phyloP scores from a whole-genome alignment of 2,329 filamentous ascomycete genomes.

The Xylaria polymorpha region DNA sequence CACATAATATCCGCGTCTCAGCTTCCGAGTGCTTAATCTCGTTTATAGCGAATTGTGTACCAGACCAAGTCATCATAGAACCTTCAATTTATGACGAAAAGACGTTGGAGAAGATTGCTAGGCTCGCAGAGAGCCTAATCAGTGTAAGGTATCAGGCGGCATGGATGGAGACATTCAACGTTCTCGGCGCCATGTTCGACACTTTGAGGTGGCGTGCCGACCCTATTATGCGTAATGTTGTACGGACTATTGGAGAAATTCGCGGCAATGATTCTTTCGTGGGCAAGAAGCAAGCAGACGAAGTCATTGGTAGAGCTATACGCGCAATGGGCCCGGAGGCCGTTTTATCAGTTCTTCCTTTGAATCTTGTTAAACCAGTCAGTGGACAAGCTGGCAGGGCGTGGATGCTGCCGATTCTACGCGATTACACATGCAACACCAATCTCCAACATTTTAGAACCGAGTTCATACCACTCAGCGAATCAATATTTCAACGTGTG shows the following conservation, averaged over 20 bases:
- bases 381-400: conserved; percentile 85
- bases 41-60: conserved; percentile 90
- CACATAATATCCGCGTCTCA: conserved; percentile 92
- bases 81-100: conserved; percentile 95
- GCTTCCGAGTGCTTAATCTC: conserved; percentile 95
- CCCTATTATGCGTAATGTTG: conserved; percentile 79
- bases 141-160: conserved; percentile 93
- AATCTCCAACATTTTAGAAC: conserved; percentile 84
- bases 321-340: conserved; percentile 89
- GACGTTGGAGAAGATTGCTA: conserved; percentile 82
- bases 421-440: conserved; percentile 91
- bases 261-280: conserved; percentile 88
- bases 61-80: conserved; percentile 82
- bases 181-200: conserved; percentile 88
- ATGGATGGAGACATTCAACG: conserved; percentile 94
- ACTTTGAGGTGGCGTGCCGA: conserved; percentile 85
- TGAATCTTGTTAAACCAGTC: conserved; percentile 84
- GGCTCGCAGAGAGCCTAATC: conserved; percentile 77
- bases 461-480: conserved; percentile 89
- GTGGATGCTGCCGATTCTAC: conserved; percentile 92
- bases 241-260: conserved; percentile 85
- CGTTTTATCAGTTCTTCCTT: conserved; percentile 82
- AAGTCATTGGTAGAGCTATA: conserved; percentile 87
- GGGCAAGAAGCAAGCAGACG: conserved; percentile 94
- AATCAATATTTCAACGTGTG: conserved; percentile 88